phyloP scores from a whole-genome alignment of 2,329 filamentous ascomycete genomes.

The Ascochyta clinopodiicola region DNA sequence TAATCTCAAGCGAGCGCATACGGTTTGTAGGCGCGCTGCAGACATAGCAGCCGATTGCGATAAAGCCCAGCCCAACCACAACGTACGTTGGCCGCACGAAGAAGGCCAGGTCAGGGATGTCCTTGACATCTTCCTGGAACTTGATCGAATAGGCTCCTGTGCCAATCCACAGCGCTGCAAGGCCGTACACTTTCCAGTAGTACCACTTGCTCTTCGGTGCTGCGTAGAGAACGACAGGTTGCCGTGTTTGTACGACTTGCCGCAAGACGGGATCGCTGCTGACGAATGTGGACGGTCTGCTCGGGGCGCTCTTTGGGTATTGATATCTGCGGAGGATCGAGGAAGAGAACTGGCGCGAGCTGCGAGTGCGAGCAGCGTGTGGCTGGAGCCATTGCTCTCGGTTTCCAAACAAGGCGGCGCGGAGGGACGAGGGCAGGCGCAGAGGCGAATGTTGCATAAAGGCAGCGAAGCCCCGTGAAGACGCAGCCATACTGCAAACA shows the following conservation, averaged over 20 bases:
- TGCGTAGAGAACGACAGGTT: constrained; percentile 44
- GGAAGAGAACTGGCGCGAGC: constrained; percentile 34
- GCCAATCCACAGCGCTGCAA: constrained; percentile 34
- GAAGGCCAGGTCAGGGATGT: constrained; percentile 35
- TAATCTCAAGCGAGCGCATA: constrained; percentile 38
- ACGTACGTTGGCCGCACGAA: constrained; percentile 45
- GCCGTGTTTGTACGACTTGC: constrained; percentile 36
- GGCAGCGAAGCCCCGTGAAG: constrained; percentile 39
- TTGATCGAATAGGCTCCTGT: constrained; percentile 39
- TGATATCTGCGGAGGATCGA: constrained; percentile 34
- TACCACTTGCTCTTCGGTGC: constrained; percentile 37
- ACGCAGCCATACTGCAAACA: constrained; percentile 36
- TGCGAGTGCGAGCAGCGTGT: constrained; percentile 14
- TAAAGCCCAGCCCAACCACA: constrained; percentile 37
- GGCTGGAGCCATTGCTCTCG: constrained; percentile 32
- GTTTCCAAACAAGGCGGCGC: constrained; percentile 36
- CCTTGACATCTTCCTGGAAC: constrained; percentile 41
- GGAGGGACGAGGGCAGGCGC: constrained; percentile 43
- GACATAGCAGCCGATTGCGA: constrained; percentile 41
- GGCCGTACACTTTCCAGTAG: constrained; percentile 37
- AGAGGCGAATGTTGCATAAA: constrained; percentile 36
- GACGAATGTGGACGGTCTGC: constrained; percentile 23
- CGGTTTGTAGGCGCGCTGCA: constrained; percentile 41
- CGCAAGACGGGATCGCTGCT: constrained; percentile 44
- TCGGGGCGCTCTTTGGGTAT: constrained; percentile 18